Percentiles rank a stretch among this genome's conserved stretches.
Conservation (phyloP, 169 alveolate genomes). For the Eimeria acervulina region DNA sequence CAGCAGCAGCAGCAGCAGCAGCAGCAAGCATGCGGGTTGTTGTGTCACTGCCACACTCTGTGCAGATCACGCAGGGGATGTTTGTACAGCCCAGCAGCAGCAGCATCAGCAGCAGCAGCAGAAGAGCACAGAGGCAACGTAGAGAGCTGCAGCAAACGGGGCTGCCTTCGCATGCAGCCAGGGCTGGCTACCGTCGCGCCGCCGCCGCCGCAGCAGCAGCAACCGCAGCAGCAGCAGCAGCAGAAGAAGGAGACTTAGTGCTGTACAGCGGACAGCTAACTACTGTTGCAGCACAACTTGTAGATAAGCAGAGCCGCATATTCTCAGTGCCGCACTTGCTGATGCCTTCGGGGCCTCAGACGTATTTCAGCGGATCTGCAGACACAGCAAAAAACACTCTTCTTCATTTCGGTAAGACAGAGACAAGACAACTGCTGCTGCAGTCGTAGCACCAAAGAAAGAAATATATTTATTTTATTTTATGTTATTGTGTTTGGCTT, state of each 20-base stretch:
- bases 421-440: slow-evolving; percentile 5
- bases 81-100: too few species aligned
- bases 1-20: background rate
- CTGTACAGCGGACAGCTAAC: background rate
- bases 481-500: too few species aligned
- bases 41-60: too few species aligned
- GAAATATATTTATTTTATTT: too few species aligned
- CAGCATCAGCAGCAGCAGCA: background rate
- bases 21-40: too few species aligned
- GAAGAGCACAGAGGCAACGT: background rate
- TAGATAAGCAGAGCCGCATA: background rate
- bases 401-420: background rate
- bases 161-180: slow-evolving; percentile 17
- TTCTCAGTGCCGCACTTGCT: slow-evolving; percentile 19
- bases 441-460: too few species aligned
- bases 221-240: background rate
- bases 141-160: slow-evolving; percentile 5
- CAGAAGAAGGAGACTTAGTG: background rate
- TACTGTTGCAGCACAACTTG: background rate
- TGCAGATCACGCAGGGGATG: too few species aligned
- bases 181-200: background rate
- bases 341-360: slow-evolving; percentile 43
- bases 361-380: background rate
- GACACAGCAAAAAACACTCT: background rate
- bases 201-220: slow-evolving; percentile 30